phyloP scores from a whole-genome alignment of 2,329 filamentous ascomycete genomes.

The Bisporella sp. region DNA sequence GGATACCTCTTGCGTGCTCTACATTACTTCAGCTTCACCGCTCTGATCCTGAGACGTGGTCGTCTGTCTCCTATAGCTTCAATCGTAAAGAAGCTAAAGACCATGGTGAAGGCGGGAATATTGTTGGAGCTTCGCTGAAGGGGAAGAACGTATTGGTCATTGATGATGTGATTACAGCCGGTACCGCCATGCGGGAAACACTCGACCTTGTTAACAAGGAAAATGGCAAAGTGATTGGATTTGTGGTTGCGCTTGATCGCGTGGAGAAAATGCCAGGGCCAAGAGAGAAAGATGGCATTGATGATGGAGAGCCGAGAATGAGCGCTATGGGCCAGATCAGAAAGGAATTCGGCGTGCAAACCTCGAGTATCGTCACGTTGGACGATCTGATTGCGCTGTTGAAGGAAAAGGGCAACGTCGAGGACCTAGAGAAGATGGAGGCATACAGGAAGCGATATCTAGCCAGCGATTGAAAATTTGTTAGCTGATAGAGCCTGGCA shows the following conservation, averaged over 20 bases:
- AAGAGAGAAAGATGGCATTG: constrained; percentile 32
- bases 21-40: constrained; percentile 69
- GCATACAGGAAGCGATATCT: constrained; percentile 65
- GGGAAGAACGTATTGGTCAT: background rate
- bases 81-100: background rate
- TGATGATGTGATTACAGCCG: background rate
- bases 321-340: constrained; percentile 84
- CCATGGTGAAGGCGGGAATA: constrained; percentile 64
- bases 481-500: background rate
- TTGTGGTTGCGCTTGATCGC: background rate
- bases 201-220: background rate
- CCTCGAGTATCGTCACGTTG: constrained; percentile 75
- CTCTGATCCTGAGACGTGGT: constrained; percentile 43
- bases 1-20: constrained; percentile 80
- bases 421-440: constrained; percentile 60
- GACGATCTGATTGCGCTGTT: constrained; percentile 73
- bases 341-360: constrained; percentile 76
- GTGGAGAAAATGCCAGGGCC: constrained; percentile 62
- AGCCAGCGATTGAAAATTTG: constrained; percentile 39
- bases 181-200: background rate
- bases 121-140: background rate
- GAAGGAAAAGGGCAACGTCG: constrained; percentile 51
- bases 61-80: background rate
- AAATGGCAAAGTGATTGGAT: background rate
- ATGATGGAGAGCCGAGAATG: constrained; percentile 50